Percentiles rank a stretch among this genome's conserved stretches.
Evolutionary conservation across 2,329 filamentous ascomycete species (phyloP).

Genomic region (Blastomyces silverae): DNA sequence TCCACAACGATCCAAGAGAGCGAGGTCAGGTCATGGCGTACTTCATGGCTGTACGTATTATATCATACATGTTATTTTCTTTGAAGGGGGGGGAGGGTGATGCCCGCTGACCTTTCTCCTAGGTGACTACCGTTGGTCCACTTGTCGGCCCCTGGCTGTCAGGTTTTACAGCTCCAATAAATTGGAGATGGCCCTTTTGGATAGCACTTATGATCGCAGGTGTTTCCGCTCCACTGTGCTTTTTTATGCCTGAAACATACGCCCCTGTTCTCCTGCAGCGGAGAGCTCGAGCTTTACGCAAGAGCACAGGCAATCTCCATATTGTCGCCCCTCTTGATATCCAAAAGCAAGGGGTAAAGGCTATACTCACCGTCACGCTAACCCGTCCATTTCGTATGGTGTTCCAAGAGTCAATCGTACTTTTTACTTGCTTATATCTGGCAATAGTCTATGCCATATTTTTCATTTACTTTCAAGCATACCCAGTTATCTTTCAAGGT

Average conservation of each 20-base stretch:
- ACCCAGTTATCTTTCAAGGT: slow-evolving; percentile 23
- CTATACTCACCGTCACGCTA: slow-evolving; percentile 23
- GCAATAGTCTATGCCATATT: slow-evolving; percentile 25
- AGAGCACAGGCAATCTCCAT: slow-evolving; percentile 19
- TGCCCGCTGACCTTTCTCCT: not conserved
- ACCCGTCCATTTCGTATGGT: slow-evolving; percentile 26
- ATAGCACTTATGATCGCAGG: slow-evolving; percentile 61
- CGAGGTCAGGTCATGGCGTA: slow-evolving; percentile 39
- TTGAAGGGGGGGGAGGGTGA: no score
- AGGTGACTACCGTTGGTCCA: slow-evolving; percentile 39
- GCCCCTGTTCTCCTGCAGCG: slow-evolving; percentile 54
- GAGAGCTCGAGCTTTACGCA: slow-evolving; percentile 37
- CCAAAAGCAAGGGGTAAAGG: slow-evolving; percentile 18
- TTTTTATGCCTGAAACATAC: slow-evolving; percentile 60
- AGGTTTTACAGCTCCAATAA: slow-evolving; percentile 40
- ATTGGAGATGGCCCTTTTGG: slow-evolving; percentile 49
- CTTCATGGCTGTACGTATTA: slow-evolving; percentile 37
- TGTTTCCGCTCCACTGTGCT: slow-evolving; percentile 49
- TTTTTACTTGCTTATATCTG: slow-evolving; percentile 26
- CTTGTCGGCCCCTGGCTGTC: slow-evolving; percentile 42
- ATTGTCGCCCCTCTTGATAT: slow-evolving; percentile 22
- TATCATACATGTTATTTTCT: not conserved
- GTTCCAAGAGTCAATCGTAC: slow-evolving; percentile 25
- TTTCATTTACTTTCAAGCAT: slow-evolving; percentile 22
- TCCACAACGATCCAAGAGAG: slow-evolving; percentile 42